Evolutionary conservation across 257 asterid genomes (phyloP).

Genomic region (Buddleja alternifolia): DNA sequence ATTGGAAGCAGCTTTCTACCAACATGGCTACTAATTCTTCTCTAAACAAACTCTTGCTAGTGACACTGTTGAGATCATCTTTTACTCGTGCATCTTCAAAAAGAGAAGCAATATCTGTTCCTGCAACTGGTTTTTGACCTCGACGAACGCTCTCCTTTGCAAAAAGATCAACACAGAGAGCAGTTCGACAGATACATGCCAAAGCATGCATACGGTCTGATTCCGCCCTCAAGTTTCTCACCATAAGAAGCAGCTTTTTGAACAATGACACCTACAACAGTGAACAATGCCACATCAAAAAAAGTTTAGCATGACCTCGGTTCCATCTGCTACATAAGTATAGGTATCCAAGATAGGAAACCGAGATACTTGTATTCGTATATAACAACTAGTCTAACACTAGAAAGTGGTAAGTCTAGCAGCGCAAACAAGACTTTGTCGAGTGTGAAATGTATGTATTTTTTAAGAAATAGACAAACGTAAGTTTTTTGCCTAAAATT

Average conservation of each 20-base stretch:
- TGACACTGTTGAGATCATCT: slow-evolving; percentile 79
- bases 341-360: slow-evolving; percentile 18
- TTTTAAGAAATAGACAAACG: slow-evolving; percentile 2
- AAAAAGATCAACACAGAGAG: slow-evolving; percentile 90
- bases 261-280: slow-evolving; percentile 74
- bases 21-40: slow-evolving; percentile 92
- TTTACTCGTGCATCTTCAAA: slow-evolving; percentile 75
- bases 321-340: slow-evolving; percentile 7
- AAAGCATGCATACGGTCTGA: slow-evolving; percentile 95
- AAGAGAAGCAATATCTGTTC: slow-evolving; percentile 85
- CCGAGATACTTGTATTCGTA: not conserved
- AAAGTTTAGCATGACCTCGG: slow-evolving; percentile 4
- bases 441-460: not conserved
- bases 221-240: slow-evolving; percentile 90
- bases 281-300: slow-evolving; percentile 25
- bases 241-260: slow-evolving; percentile 90
- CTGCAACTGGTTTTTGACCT: slow-evolving; percentile 88
- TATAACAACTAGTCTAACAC: slow-evolving; percentile 3
- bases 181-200: slow-evolving; percentile 93
- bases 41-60: slow-evolving; percentile 82
- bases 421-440: not conserved
- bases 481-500: not conserved
- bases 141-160: slow-evolving; percentile 88
- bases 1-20: slow-evolving; percentile 93
- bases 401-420: not conserved